phyloP scores from a whole-genome alignment of 2,329 filamentous ascomycete genomes.

The Arthrobotrys megalospora region DNA sequence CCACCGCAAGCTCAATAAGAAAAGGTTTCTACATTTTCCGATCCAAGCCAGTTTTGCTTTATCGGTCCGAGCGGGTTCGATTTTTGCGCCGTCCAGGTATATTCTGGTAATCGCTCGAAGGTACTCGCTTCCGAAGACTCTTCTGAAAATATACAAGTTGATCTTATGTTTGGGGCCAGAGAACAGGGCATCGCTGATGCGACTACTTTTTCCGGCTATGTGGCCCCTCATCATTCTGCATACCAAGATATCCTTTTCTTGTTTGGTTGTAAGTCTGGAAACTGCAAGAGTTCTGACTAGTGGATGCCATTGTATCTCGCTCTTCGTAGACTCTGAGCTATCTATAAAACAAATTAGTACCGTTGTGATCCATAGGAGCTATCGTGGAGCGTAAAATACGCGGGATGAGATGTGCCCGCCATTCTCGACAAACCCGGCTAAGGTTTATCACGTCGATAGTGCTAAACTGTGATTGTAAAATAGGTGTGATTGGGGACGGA shows the following conservation, averaged over 20 bases:
- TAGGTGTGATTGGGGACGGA: not conserved
- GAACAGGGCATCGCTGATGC: not conserved
- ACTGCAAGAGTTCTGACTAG: conserved; percentile 7
- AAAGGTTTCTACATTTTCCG: not conserved
- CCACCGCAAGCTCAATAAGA: conserved; percentile 14
- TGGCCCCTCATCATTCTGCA: not conserved
- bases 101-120: not conserved
- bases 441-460: conserved; percentile 1
- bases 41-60: not conserved
- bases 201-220: not conserved
- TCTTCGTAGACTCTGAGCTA: not conserved
- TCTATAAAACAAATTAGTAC: not conserved
- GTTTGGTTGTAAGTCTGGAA: not conserved
- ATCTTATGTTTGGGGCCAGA: not conserved
- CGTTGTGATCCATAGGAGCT: not conserved
- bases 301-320: not conserved
- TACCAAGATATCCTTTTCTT: conserved; percentile 3
- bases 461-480: conserved; percentile 17
- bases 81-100: conserved; percentile 5
- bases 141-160: not conserved
- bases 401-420: conserved; percentile 12
- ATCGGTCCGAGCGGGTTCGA: not conserved
- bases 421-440: conserved; percentile 10
- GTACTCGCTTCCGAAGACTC: not conserved
- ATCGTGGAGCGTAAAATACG: not conserved